These are phyloP conservation scores for Cyberlindnera japonica DNA, from an alignment of 805 yeast species.

Conservation along the genomic window DNA sequence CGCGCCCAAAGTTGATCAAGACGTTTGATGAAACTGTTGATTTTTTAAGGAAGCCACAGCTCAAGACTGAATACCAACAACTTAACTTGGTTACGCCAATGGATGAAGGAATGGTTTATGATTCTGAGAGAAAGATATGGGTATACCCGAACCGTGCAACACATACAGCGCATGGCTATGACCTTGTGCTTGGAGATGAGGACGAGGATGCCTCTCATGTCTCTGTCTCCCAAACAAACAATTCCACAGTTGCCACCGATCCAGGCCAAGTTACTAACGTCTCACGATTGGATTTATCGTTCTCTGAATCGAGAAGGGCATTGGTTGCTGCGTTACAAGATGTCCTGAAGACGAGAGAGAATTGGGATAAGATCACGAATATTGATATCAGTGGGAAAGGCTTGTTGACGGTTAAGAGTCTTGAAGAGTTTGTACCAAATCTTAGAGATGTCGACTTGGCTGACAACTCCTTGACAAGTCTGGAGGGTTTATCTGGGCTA, in stretches of 20 bases:
- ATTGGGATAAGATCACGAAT: constrained; percentile 39
- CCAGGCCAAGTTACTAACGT: constrained; percentile 35
- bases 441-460: constrained; percentile 14
- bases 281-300: constrained; percentile 43
- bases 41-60: constrained; percentile 9
- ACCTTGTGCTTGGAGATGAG: constrained; percentile 9
- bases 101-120: constrained; percentile 25
- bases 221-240: background rate
- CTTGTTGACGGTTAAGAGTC: constrained; percentile 37
- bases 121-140: constrained; percentile 19
- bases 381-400: constrained; percentile 33
- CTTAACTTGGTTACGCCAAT: constrained; percentile 23
- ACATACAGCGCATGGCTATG: constrained; percentile 2
- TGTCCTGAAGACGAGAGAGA: constrained; percentile 29
- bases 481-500: constrained; percentile 23
- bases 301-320: constrained; percentile 40
- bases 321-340: constrained; percentile 42
- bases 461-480: constrained; percentile 19
- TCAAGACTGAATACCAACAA: constrained; percentile 10
- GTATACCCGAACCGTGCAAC: constrained; percentile 8
- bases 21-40: constrained; percentile 8
- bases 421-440: constrained; percentile 40
- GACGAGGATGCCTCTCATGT: constrained; percentile 1
- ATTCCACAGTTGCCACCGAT: constrained; percentile 11
- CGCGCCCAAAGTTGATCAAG: constrained; percentile 23